phyloP scores from a whole-genome alignment of 2,329 filamentous ascomycete genomes.

The Pestalotiopsis sp. region DNA sequence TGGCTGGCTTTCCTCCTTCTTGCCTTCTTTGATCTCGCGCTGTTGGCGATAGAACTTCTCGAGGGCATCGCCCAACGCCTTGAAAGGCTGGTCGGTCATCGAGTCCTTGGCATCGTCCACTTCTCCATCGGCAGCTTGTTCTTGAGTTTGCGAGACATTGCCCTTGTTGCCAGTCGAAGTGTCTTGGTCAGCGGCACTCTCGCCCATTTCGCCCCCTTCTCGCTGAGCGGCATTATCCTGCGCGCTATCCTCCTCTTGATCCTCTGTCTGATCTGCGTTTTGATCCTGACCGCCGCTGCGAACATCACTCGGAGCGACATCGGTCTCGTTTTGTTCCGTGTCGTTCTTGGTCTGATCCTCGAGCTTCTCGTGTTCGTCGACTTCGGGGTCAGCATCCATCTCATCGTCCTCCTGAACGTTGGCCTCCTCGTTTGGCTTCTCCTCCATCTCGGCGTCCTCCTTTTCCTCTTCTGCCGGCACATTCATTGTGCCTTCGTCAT shows the following conservation, averaged over 20 bases:
- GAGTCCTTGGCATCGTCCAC: constrained; percentile 41
- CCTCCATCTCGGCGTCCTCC: constrained; percentile 54
- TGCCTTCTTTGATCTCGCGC: constrained; percentile 71
- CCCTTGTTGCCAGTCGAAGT: constrained; percentile 65
- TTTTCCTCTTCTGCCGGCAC: constrained; percentile 47
- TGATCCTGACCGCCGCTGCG: constrained; percentile 66
- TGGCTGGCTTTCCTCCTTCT: constrained; percentile 48
- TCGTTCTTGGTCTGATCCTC: constrained; percentile 38
- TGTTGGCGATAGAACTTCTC: constrained; percentile 92
- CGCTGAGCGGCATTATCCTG: constrained; percentile 62
- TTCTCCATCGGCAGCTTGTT: constrained; percentile 44
- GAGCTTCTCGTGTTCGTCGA: constrained; percentile 33
- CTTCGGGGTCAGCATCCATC: constrained; percentile 30
- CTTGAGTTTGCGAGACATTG: constrained; percentile 46
- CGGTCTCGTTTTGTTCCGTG: constrained; percentile 56
- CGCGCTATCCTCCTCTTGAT: constrained; percentile 60
- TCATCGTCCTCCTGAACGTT: constrained; percentile 34
- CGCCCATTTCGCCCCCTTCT: constrained; percentile 66
- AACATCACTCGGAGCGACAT: constrained; percentile 62
- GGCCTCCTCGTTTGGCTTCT: constrained; percentile 35
- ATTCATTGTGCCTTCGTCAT: constrained; percentile 47
- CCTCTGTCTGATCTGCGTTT: constrained; percentile 61
- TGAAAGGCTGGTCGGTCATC: constrained; percentile 70
- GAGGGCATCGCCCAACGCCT: constrained; percentile 89
- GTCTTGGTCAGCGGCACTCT: constrained; percentile 64